Conservation (phyloP, 768 basidiomycete genomes). For the Kwoniella europaea region DNA sequence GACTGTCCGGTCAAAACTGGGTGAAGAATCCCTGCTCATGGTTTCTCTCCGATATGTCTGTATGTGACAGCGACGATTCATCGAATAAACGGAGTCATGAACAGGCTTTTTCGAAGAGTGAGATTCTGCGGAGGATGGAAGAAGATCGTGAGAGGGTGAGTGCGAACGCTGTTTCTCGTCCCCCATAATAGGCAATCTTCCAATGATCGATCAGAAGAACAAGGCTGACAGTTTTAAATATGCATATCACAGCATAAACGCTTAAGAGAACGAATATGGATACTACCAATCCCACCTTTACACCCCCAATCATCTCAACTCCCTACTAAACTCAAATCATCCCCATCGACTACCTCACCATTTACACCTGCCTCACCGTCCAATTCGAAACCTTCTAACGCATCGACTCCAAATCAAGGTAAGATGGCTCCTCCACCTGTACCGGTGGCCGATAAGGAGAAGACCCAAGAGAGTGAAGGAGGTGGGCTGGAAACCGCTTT, state of each 20-base stretch:
- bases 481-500: conserved; percentile 44
- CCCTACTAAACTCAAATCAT: conserved; percentile 23
- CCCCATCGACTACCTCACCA: conserved; percentile 53
- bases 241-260: conserved; percentile 70
- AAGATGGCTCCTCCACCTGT: conserved; percentile 28
- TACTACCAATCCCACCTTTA: conserved; percentile 58
- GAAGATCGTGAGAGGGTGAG: conserved; percentile 79
- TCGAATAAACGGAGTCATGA: conserved; percentile 43
- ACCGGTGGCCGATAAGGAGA: conserved; percentile 1
- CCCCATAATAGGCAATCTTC: too few species aligned
- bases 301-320: conserved; percentile 14
- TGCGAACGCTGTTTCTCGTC: too few species aligned
- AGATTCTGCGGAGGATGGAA: conserved; percentile 83
- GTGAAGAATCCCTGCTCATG: not conserved
- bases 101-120: conserved; percentile 65
- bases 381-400: conserved; percentile 1
- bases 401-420: conserved; percentile 11
- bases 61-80: conserved; percentile 1
- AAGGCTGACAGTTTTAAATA: not conserved
- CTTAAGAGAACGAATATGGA: conserved; percentile 84
- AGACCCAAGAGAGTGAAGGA: not conserved
- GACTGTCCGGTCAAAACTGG: not conserved
- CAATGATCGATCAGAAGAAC: not conserved
- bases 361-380: conserved; percentile 58
- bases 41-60: not conserved